phyloP scores from a whole-genome alignment of 2,329 filamentous ascomycete species.

The Trichoderma endophyticum region DNA sequence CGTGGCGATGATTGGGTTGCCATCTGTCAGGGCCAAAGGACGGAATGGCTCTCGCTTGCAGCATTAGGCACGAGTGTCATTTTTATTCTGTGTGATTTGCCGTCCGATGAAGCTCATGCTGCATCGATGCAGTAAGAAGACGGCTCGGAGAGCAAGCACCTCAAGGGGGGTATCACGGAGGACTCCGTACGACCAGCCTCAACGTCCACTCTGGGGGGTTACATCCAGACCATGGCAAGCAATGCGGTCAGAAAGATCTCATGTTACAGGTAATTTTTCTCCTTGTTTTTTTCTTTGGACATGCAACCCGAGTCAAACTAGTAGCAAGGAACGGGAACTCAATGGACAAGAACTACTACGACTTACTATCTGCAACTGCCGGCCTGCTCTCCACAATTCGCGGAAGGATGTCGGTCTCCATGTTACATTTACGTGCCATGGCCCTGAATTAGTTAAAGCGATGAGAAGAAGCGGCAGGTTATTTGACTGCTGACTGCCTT shows the following conservation, averaged over 20 bases:
- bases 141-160: neutral
- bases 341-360: neutral
- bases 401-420: neutral
- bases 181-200: neutral
- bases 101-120: neutral
- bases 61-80: slow-evolving; percentile 1
- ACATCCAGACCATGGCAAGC: neutral
- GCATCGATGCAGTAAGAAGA: neutral
- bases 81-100: neutral
- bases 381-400: slow-evolving; percentile 5
- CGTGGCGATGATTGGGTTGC: neutral
- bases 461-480: neutral
- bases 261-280: neutral
- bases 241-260: slow-evolving; percentile 9
- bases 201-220: neutral
- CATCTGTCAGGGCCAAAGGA: neutral
- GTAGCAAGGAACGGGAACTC: neutral
- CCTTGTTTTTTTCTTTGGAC: neutral
- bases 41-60: neutral
- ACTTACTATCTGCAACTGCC: neutral
- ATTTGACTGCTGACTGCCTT: slow-evolving; percentile 1
- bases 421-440: neutral
- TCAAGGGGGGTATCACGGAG: neutral
- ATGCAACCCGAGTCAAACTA: neutral
- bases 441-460: neutral